Evolutionary conservation across 2,329 filamentous ascomycete genomes (phyloP), one percentile per base, ranked within the genome.

Genomic region (Orbilia blumenaviensis): DNA sequence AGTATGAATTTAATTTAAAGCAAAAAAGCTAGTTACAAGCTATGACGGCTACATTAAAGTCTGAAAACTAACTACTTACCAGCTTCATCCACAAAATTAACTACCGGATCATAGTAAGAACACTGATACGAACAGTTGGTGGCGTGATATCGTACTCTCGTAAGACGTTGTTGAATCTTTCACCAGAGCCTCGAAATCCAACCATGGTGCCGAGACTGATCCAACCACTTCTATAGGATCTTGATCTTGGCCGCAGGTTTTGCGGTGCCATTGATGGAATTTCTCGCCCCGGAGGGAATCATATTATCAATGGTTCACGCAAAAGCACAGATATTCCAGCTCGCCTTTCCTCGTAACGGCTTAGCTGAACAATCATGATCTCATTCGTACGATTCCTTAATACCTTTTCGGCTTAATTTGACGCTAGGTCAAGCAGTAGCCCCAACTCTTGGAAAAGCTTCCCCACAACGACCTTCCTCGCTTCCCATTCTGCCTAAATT

Each of bases 191-290:
- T 44, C 41, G 16, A n/a, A n/a, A n/a, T n/a, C n/a, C n/a, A n/a
- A n/a, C n/a, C n/a, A n/a, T n/a, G n/a, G n/a, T n/a, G n/a, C n/a
- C n/a, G n/a, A n/a, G n/a, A n/a, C n/a, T n/a, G n/a, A n/a, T n/a
- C n/a, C n/a, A n/a, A n/a, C n/a, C n/a, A n/a, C n/a, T n/a, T n/a
- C n/a, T n/a, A n/a, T n/a, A n/a, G n/a, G n/a, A 56, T 36, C 27
- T 42, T 9, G 21, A 18, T 16, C 56, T 61, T 36, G 29, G 29
- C 50, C 29, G 12, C n/a, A 1, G 29, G 23, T 36, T 10, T 56
- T 56, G 29, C 27, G 38, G 8, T 52, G 41, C 34, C 18, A 68
- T 68, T 68, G 64, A 68, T 14, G 64, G 64, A 68, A 68, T 38
- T 68, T 68, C 27, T 68, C 18, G 12, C 25, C 16, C 63, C 63